These are phyloP conservation scores for Cryptococcus sp. DNA, from an alignment of 1,284 basidiomycete genomes.

Conservation along the genomic window DNA sequence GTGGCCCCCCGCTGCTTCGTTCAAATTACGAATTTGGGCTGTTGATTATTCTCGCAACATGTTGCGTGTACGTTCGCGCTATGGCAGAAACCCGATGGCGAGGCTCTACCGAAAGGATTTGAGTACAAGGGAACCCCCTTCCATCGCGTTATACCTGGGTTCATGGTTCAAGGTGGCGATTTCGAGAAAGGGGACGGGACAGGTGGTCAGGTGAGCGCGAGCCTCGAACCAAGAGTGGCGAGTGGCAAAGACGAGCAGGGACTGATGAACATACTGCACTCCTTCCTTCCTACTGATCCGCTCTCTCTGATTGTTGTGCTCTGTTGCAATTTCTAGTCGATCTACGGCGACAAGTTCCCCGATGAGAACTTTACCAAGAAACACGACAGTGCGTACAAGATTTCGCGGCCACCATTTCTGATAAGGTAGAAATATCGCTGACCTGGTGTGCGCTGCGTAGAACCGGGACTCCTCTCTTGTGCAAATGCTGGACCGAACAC, in stretches of 20 bases:
- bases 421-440: not conserved
- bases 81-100: conserved; percentile 31
- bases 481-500: conserved; percentile 68
- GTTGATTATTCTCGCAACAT: not conserved
- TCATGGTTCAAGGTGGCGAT: conserved; percentile 68
- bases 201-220: conserved; percentile 51
- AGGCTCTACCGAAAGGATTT: conserved; percentile 54
- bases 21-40: not conserved
- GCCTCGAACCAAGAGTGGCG: too few relatives aligned
- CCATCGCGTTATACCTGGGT: conserved; percentile 67
- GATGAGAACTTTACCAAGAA: conserved; percentile 83
- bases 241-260: not conserved
- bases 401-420: not conserved
- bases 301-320: too few relatives aligned
- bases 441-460: conserved; percentile 7
- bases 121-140: conserved; percentile 68
- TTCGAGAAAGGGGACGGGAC: conserved; percentile 65
- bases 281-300: too few relatives aligned
- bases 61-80: not conserved
- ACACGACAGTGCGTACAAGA: conserved; percentile 60
- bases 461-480: conserved; percentile 61
- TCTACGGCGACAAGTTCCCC: conserved; percentile 28
- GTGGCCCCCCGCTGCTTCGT: not conserved
- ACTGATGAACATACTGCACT: not conserved
- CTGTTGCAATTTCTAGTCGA: conserved; percentile 3